Evolutionary conservation across 345 rosid genomes (phyloP).

Genomic region (Stellera chamaejasme): DNA sequence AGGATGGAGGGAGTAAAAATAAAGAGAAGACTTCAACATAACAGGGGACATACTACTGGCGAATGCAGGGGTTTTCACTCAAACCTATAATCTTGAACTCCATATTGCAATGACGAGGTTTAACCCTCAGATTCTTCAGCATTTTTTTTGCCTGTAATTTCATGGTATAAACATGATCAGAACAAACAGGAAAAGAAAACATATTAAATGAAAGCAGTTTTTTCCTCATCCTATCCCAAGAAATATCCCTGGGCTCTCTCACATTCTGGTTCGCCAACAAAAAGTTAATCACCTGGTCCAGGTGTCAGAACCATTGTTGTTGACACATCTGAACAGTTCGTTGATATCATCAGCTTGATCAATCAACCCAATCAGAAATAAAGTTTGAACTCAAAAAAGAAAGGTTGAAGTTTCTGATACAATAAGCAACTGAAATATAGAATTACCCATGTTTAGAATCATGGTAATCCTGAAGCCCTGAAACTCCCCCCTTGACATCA

Average conservation of each 20-base stretch:
- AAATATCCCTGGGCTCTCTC: slow-evolving; percentile 38
- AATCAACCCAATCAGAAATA: background rate
- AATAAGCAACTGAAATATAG: background rate
- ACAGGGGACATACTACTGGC: slow-evolving; percentile 51
- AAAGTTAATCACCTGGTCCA: slow-evolving; percentile 70
- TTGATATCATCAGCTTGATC: slow-evolving; percentile 1
- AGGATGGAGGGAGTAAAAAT: background rate
- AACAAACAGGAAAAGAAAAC: too few relatives aligned
- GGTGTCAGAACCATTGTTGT: slow-evolving; percentile 73
- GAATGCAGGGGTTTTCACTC: slow-evolving; percentile 71
- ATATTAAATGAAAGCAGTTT: slow-evolving; percentile 4
- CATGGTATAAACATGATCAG: slow-evolving; percentile 1
- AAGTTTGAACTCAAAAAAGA: background rate
- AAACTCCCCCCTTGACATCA: slow-evolving; percentile 69
- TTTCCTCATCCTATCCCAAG: slow-evolving; percentile 61
- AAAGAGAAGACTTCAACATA: background rate
- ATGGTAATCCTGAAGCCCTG: slow-evolving; percentile 64
- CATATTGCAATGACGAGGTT: slow-evolving; percentile 46
- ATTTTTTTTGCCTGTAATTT: slow-evolving; percentile 55
- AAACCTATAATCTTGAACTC: slow-evolving; percentile 72
- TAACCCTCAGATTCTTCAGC: slow-evolving; percentile 73
- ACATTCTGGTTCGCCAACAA: slow-evolving; percentile 56
- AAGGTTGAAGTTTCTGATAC: background rate
- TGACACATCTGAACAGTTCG: slow-evolving; percentile 47
- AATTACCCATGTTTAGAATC: slow-evolving; percentile 77